phyloP scores from a whole-genome alignment of 1,284 basidiomycete genomes.

The Phellopilus nigrolimitatus region DNA sequence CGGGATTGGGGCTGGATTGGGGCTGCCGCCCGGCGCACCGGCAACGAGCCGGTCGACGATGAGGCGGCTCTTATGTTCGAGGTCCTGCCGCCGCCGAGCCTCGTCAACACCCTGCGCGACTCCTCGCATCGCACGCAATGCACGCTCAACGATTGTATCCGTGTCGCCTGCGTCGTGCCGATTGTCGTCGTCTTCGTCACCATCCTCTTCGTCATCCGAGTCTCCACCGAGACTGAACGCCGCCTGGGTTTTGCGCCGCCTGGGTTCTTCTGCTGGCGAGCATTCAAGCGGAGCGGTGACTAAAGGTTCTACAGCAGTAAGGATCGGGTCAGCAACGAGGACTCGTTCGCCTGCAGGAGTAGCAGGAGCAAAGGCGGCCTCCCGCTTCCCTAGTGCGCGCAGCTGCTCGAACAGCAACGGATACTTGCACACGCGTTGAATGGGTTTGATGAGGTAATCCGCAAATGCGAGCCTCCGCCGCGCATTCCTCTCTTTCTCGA shows the following conservation, averaged over 20 bases:
- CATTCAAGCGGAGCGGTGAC: neutral
- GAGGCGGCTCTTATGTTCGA: conserved; percentile 62
- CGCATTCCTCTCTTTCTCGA: conserved; percentile 3
- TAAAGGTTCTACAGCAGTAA: neutral
- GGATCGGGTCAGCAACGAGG: conserved; percentile 1
- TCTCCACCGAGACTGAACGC: conserved; percentile 13
- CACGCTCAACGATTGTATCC: conserved; percentile 11
- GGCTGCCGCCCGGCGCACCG: conserved; percentile 25
- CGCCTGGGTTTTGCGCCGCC: neutral
- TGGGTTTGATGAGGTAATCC: conserved; percentile 87
- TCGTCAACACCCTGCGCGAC: conserved; percentile 52
- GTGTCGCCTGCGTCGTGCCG: conserved; percentile 51
- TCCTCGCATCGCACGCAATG: conserved; percentile 47
- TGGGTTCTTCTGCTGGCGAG: neutral
- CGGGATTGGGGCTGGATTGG: neutral
- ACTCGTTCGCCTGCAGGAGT: neutral
- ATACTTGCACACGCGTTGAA: conserved; percentile 89
- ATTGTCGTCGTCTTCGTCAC: conserved; percentile 33
- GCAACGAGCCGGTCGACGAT: conserved; percentile 61
- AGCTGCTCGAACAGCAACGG: conserved; percentile 82
- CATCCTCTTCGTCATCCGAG: conserved; percentile 33
- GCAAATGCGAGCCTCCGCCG: conserved; percentile 48
- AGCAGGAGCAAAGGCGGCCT: neutral
- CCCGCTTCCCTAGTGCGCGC: conserved; percentile 34
- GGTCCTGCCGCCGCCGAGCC: conserved; percentile 50